Evolutionary conservation across 2,329 filamentous ascomycete species (phyloP), one percentile per base, ranked within the genome.

Genomic region (Periconia sp.): DNA sequence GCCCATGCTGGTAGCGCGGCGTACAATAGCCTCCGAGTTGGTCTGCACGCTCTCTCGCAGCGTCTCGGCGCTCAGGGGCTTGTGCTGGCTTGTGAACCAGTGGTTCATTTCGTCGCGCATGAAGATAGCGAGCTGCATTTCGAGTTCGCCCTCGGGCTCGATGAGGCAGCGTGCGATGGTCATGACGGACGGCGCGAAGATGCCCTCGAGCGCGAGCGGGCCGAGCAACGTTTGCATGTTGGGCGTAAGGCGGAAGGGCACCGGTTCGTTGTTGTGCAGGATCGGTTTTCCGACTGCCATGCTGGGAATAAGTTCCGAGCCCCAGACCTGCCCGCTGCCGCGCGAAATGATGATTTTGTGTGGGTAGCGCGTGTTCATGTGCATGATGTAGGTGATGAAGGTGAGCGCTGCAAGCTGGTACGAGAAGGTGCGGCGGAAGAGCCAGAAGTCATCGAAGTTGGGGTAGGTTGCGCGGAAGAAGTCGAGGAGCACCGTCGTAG

Each of bases 311-410:
- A 97, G 81, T 74, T 99, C 94, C 8, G 91, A 91, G 45, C 92
- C 92, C 95, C 95, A 99, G 62, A 99, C 90, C 68, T 95, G 94
- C 60, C 95, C 95, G 6, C 89, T 92, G 30, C 85, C 84, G 20
- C 92, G 88, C 11, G 91, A 89, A 67, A 99, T 95, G 75, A 90
- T 89, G 74, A 97, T 88, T 81, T 99, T 99, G 75, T 92, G 91
- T 6, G 94, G 95, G 74, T 94, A 96, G 30, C 94, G 90, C 72
- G 91, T 91, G 71, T 93, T 91, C 86, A 99, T 97, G 77, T 93
- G 93, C 79, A 99, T 88, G 54, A 97, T 89, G 71, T 97, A 99
- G 3, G 94, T 97, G 89, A 99, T 96, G 78, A 99, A 99, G 1
- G 94, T 96, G 59, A 97, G 83, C 1, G 92, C 86, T 18, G 94